Conservation (phyloP, 768 basidiomycete species). For the Trametes meyenii region DNA sequence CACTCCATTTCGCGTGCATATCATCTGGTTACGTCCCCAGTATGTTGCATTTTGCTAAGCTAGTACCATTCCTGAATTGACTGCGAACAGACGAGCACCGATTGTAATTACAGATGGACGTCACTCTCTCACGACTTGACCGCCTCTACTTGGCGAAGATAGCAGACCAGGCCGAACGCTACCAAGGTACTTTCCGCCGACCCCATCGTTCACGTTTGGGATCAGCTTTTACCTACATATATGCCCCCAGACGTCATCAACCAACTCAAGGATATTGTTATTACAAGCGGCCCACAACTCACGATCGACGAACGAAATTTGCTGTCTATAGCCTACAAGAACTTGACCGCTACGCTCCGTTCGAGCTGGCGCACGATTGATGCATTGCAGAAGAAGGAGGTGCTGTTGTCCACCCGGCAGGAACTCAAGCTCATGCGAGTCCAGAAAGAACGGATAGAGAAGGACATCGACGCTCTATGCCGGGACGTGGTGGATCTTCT, state of each 20-base stretch:
- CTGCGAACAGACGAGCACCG: no score
- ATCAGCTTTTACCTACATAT: not conserved
- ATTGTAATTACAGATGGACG: conserved; percentile 7
- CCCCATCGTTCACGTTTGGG: not conserved
- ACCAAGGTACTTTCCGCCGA: conserved; percentile 61
- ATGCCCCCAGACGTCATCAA: conserved; percentile 62
- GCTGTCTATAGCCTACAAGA: conserved; percentile 90
- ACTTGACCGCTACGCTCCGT: conserved; percentile 80
- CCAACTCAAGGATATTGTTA: conserved; percentile 77
- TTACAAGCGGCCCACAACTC: conserved; percentile 66
- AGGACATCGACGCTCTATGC: conserved; percentile 75
- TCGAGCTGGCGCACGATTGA: conserved; percentile 86
- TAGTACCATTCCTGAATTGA: no score
- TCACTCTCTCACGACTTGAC: conserved; percentile 37
- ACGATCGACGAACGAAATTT: conserved; percentile 87
- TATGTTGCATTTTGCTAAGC: no score
- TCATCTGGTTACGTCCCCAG: not conserved
- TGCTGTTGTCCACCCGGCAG: conserved; percentile 50
- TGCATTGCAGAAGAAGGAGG: conserved; percentile 70
- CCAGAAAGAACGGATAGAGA: conserved; percentile 76
- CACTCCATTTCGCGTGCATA: not conserved
- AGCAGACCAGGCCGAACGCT: conserved; percentile 87
- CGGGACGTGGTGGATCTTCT: conserved; percentile 77
- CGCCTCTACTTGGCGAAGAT: conserved; percentile 72
- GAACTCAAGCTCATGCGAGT: conserved; percentile 69